phyloP scores from a whole-genome alignment of 192 early-diverging fungal genomes.

The Entomortierella beljakovae region DNA sequence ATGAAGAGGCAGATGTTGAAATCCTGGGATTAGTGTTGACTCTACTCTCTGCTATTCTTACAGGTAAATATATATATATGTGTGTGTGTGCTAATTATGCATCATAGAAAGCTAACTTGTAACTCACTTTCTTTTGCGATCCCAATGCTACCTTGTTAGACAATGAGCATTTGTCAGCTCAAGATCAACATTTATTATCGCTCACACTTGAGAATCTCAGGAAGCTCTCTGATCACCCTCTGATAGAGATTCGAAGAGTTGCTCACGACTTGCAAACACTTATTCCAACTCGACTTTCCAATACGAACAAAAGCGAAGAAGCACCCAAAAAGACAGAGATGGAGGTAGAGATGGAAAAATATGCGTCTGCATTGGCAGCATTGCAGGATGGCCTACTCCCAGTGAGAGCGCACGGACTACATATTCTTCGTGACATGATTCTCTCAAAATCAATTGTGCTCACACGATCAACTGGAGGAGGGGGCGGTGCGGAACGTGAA shows the following conservation, averaged over 20 bases:
- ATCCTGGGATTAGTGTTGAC: constrained; percentile 69
- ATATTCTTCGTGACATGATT: constrained; percentile 84
- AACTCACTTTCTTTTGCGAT: too few relatives aligned
- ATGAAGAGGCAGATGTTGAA: constrained; percentile 64
- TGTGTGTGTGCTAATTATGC: too few relatives aligned
- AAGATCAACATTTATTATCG: constrained; percentile 55
- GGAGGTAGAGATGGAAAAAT: constrained; percentile 65
- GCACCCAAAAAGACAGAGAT: constrained; percentile 22
- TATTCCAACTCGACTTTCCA: constrained; percentile 52
- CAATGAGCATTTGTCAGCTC: constrained; percentile 56
- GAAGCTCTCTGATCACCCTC: constrained; percentile 47
- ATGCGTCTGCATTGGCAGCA: constrained; percentile 82
- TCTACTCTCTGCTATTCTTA: constrained; percentile 72
- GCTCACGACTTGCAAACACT: constrained; percentile 60
- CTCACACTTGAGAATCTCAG: constrained; percentile 53
- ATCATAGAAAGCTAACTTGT: too few relatives aligned
- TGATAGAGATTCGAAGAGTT: constrained; percentile 57
- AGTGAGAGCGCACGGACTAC: constrained; percentile 89
- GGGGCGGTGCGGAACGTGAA: constrained; percentile 47
- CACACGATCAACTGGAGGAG: constrained; percentile 51
- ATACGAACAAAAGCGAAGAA: neutral
- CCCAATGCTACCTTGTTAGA: constrained; percentile 22
- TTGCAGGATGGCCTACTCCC: constrained; percentile 84
- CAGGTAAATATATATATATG: too few relatives aligned
- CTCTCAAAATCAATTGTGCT: constrained; percentile 72